phyloP scores from a whole-genome alignment of 495 filamentous ascomycete species.

The Aspergillus ostianus region DNA sequence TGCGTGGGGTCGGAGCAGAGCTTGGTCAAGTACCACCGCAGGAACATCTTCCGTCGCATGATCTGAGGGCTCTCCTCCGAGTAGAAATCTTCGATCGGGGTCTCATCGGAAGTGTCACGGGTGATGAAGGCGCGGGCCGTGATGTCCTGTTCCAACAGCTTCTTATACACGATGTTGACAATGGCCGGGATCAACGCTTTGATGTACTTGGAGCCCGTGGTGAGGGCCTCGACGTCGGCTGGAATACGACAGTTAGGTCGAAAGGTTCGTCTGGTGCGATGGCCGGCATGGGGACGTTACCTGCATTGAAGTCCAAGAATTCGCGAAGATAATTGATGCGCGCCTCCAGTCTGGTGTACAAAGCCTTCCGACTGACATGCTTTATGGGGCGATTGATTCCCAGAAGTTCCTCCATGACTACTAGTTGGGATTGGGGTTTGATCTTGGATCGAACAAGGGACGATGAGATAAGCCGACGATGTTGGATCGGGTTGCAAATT shows the following conservation, averaged over 20 bases:
- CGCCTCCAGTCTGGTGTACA: constrained; percentile 66
- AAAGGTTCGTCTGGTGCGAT: neutral
- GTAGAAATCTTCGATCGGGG: constrained; percentile 57
- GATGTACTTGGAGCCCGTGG: constrained; percentile 66
- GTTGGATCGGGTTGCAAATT: neutral
- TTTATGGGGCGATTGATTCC: constrained; percentile 28
- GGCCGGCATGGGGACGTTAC: constrained; percentile 40
- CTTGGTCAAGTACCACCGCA: constrained; percentile 67
- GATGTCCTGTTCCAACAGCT: constrained; percentile 72
- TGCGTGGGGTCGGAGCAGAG: constrained; percentile 67
- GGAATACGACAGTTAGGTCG: constrained; percentile 4
- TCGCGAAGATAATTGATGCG: constrained; percentile 68
- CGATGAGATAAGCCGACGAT: neutral
- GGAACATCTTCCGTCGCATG: constrained; percentile 71
- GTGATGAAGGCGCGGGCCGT: constrained; percentile 70
- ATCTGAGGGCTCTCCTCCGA: constrained; percentile 68
- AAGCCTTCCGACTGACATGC: constrained; percentile 66
- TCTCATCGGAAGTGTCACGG: constrained; percentile 60
- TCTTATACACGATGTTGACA: constrained; percentile 73
- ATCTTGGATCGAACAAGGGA: constrained; percentile 1
- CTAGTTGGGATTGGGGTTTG: neutral
- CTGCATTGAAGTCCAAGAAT: constrained; percentile 68
- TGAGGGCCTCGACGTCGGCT: constrained; percentile 69
- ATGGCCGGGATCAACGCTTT: constrained; percentile 67
- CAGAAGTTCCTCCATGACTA: constrained; percentile 22